These are phyloP conservation scores for Ophiosphaerella korrae DNA, from an alignment of 2,329 filamentous ascomycete genomes.

Conservation along the genomic window DNA sequence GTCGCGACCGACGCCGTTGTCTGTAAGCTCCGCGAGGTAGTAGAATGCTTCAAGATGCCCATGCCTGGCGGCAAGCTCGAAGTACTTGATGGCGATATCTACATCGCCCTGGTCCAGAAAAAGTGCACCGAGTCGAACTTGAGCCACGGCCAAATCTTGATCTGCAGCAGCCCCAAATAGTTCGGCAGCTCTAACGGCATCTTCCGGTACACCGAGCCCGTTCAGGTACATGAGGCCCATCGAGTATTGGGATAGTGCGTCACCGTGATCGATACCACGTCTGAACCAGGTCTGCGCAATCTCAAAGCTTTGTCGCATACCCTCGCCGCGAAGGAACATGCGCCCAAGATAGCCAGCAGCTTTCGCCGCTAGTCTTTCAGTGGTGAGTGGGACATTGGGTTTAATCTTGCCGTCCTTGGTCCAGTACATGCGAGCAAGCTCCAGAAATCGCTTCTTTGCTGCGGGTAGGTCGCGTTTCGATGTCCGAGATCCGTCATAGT, in stretches of 20 bases:
- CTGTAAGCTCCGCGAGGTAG: conserved; percentile 85
- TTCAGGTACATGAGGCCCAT: conserved; percentile 83
- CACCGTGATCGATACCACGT: conserved; percentile 74
- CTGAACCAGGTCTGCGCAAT: conserved; percentile 83
- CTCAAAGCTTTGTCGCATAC: conserved; percentile 76
- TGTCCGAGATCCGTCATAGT: conserved; percentile 83
- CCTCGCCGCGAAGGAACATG: conserved; percentile 89
- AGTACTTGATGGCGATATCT: conserved; percentile 79
- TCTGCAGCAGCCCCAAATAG: conserved; percentile 80
- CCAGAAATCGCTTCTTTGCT: conserved; percentile 80
- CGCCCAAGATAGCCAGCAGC: conserved; percentile 85
- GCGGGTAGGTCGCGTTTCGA: conserved; percentile 73
- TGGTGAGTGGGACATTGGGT: conserved; percentile 69
- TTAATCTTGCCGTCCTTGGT: conserved; percentile 74
- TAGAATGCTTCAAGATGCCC: conserved; percentile 89
- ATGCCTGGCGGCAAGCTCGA: conserved; percentile 82
- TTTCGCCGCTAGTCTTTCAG: conserved; percentile 80
- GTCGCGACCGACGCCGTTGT: conserved; percentile 79
- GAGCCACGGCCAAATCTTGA: conserved; percentile 77
- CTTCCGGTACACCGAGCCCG: conserved; percentile 73
- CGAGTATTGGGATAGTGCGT: conserved; percentile 83
- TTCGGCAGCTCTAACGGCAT: conserved; percentile 73
- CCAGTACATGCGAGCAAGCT: conserved; percentile 83
- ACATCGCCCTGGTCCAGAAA: conserved; percentile 89
- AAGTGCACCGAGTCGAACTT: conserved; percentile 80